Percentiles rank a stretch among this genome's conserved stretches.
Evolutionary conservation across 805 yeast species (phyloP).

Genomic region (Candida argentea): DNA sequence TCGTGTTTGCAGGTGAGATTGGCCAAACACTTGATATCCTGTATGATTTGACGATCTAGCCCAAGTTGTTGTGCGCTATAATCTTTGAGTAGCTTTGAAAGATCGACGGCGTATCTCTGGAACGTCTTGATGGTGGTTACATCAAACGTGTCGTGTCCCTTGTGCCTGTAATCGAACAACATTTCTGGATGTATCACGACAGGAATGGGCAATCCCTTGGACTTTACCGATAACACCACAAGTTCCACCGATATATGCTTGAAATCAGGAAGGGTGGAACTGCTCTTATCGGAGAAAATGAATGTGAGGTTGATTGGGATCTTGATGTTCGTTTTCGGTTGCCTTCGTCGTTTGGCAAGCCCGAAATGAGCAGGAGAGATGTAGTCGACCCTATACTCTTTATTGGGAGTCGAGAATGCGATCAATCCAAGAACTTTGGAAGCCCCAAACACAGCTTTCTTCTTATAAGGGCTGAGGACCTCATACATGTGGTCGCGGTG

Average conservation of each 20-base stretch:
- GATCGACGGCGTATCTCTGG: constrained; percentile 20
- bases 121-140: constrained; percentile 20
- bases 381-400: constrained; percentile 18
- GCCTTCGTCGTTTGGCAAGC: constrained; percentile 1
- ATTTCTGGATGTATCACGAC: constrained; percentile 25
- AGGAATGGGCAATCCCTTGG: constrained; percentile 24
- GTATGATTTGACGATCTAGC: constrained; percentile 16
- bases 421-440: constrained; percentile 22
- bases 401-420: constrained; percentile 22
- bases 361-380: constrained; percentile 11
- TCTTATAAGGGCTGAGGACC: constrained; percentile 20
- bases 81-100: constrained; percentile 14
- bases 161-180: constrained; percentile 21
- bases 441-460: constrained; percentile 19
- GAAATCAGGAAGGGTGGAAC: constrained; percentile 14
- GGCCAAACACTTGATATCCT: constrained; percentile 23
- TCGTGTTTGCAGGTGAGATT: constrained; percentile 19
- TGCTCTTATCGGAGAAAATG: constrained; percentile 11
- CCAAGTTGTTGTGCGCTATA: constrained; percentile 15
- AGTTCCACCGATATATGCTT: constrained; percentile 20
- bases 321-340: constrained; percentile 9
- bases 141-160: constrained; percentile 20
- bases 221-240: constrained; percentile 19
- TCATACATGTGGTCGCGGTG: constrained; percentile 13
- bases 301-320: constrained; percentile 23